Conservation (phyloP, 1,284 basidiomycete genomes). For the Leucoagaricus sp. region DNA sequence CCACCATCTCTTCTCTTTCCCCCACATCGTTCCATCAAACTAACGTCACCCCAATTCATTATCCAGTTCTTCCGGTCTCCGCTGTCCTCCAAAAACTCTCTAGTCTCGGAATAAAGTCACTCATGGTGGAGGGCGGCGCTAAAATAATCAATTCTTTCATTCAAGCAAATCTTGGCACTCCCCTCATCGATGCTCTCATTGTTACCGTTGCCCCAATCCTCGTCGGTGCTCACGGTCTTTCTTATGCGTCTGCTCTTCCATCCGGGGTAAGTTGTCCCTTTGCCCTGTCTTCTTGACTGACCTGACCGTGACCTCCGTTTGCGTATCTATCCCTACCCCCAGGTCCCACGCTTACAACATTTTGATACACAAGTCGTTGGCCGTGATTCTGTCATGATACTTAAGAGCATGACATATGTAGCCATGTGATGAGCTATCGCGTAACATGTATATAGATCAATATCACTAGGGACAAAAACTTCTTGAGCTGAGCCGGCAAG, state of each 20-base stretch:
- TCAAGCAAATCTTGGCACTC: background rate
- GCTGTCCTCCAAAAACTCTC: constrained; percentile 55
- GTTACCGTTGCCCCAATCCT: constrained; percentile 83
- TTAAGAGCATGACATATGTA: constrained; percentile 21
- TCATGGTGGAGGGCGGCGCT: constrained; percentile 98
- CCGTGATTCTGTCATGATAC: constrained; percentile 41
- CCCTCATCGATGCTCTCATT: constrained; percentile 67
- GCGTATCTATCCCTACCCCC: background rate
- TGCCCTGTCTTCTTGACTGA: background rate
- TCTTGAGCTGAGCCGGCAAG: background rate
- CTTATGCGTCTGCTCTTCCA: constrained; percentile 38
- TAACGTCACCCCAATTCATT: constrained; percentile 27
- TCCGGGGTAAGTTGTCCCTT: constrained; percentile 8
- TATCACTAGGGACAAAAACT: too few species aligned
- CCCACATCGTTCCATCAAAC: background rate
- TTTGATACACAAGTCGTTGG: constrained; percentile 40
- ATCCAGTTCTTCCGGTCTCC: constrained; percentile 46
- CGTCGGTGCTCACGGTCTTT: constrained; percentile 74
- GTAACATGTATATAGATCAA: background rate
- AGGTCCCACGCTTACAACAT: constrained; percentile 28
- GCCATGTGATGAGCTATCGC: background rate
- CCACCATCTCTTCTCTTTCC: background rate
- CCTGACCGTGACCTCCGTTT: constrained; percentile 2
- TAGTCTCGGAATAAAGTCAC: constrained; percentile 58
- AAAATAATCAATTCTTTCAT: constrained; percentile 82